Percentiles rank a stretch among this genome's conserved stretches.
Conservation (phyloP, 352 stramenopile species). For the Globisporangium spiculum region DNA sequence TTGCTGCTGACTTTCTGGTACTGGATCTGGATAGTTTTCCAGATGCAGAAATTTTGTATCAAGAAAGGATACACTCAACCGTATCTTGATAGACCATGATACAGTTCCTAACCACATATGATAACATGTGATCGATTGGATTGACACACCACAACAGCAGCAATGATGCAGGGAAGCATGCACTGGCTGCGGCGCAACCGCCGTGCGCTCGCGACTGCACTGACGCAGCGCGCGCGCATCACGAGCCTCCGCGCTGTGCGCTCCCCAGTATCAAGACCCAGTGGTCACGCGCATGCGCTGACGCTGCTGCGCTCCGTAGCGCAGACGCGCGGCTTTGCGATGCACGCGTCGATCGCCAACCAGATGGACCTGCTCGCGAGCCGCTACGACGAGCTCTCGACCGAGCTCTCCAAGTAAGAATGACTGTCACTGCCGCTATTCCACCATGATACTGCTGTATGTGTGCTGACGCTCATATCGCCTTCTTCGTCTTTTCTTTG, state of each 20-base stretch:
- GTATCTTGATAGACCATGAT: neutral
- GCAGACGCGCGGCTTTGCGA: constrained; percentile 39
- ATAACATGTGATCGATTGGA: neutral
- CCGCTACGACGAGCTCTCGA: constrained; percentile 62
- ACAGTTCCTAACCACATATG: too few species aligned
- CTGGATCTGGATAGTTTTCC: neutral
- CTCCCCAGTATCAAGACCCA: neutral
- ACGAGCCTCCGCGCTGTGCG: neutral
- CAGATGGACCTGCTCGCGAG: constrained; percentile 64
- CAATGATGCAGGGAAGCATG: constrained; percentile 14
- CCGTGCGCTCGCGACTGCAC: constrained; percentile 13
- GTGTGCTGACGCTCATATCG: constrained; percentile 9
- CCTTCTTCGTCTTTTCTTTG: constrained; percentile 3
- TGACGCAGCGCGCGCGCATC: constrained; percentile 9
- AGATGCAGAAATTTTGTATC: too few species aligned
- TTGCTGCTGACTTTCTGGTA: neutral
- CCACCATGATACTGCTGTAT: neutral
- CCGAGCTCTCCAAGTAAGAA: constrained; percentile 60
- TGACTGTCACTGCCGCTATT: neutral
- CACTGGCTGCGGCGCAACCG: constrained; percentile 25
- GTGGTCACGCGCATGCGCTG: constrained; percentile 2
- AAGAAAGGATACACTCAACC: neutral
- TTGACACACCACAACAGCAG: neutral
- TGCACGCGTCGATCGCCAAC: constrained; percentile 69
- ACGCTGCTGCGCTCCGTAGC: neutral